These are phyloP conservation scores for Xerocomus nothofagi DNA, from an alignment of 1,284 basidiomycete species.

Conservation along the genomic window DNA sequence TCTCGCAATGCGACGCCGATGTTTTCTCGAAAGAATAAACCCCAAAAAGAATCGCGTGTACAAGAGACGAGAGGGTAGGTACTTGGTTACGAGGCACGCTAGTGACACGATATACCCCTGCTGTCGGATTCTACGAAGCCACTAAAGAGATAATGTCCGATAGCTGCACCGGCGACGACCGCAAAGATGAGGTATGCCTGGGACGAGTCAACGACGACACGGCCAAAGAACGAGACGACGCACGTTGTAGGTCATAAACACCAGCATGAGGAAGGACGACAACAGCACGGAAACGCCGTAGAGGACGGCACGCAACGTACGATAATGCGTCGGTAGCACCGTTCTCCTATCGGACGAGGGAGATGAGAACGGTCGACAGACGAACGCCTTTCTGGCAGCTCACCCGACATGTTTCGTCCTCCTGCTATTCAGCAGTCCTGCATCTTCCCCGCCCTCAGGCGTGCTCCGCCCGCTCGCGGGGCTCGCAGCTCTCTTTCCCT, in stretches of 20 bases:
- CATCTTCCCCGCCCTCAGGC: constrained; percentile 47
- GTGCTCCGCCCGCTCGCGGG: constrained; percentile 44
- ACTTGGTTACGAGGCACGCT: constrained; percentile 1
- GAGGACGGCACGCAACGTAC: constrained; percentile 57
- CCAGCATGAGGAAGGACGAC: constrained; percentile 85
- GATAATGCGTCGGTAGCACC: constrained; percentile 49
- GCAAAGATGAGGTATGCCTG: constrained; percentile 79
- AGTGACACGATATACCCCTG: constrained; percentile 65
- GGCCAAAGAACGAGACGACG: constrained; percentile 18
- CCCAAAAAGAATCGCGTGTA: too few species aligned
- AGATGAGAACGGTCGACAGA: too few species aligned
- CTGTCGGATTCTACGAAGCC: constrained; percentile 55
- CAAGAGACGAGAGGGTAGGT: neutral
- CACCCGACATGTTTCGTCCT: constrained; percentile 45
- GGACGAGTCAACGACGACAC: neutral
- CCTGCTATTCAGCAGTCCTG: constrained; percentile 53
- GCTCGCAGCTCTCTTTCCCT: constrained; percentile 43
- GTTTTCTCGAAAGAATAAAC: neutral
- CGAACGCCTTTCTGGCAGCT: neutral
- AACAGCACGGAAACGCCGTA: constrained; percentile 70
- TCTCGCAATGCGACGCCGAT: constrained; percentile 1
- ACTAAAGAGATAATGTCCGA: constrained; percentile 74
- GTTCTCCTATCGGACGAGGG: constrained; percentile 27
- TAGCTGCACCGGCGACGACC: constrained; percentile 66
- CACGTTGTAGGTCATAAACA: constrained; percentile 89